Conservation (phyloP, 1,284 basidiomycete genomes). For the Psilocybe mexicana region DNA sequence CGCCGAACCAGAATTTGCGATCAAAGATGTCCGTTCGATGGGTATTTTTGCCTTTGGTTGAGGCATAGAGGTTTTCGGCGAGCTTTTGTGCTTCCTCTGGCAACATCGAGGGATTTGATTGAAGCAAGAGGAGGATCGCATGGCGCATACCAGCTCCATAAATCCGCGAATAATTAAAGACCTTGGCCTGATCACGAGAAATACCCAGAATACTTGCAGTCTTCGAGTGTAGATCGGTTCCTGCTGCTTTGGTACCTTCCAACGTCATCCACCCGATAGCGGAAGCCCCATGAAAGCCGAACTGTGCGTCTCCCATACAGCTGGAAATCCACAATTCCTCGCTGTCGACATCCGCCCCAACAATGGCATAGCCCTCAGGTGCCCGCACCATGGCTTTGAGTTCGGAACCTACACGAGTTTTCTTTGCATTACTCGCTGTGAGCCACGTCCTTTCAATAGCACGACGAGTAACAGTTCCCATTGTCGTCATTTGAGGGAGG, state of each 20-base stretch:
- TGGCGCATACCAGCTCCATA: constrained; percentile 98
- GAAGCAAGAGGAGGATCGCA: constrained; percentile 86
- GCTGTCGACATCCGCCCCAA: constrained; percentile 98
- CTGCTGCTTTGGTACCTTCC: constrained; percentile 95
- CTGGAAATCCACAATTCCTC: constrained; percentile 99
- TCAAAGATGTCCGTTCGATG: constrained; percentile 69
- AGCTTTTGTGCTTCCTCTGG: constrained; percentile 79
- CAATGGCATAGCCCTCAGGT: constrained; percentile 90
- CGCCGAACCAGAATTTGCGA: constrained; percentile 94
- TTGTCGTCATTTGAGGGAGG: constrained; percentile 93
- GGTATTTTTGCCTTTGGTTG: constrained; percentile 92
- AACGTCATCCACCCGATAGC: constrained; percentile 99
- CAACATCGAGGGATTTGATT: constrained; percentile 82
- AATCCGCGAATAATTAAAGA: constrained; percentile 99
- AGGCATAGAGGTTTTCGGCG: constrained; percentile 87
- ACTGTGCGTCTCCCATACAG: constrained; percentile 98
- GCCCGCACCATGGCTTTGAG: constrained; percentile 97
- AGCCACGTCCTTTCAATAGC: constrained; percentile 99
- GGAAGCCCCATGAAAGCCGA: constrained; percentile 95
- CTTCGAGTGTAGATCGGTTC: constrained; percentile 97
- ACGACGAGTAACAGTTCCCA: constrained; percentile 97
- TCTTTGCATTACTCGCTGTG: constrained; percentile 97
- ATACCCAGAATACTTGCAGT: constrained; percentile 94
- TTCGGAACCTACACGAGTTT: constrained; percentile 96
- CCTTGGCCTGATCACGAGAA: constrained; percentile 94